These are phyloP conservation scores for Ceriops decandra DNA, from an alignment of 345 rosid species.

Conservation along the genomic window DNA sequence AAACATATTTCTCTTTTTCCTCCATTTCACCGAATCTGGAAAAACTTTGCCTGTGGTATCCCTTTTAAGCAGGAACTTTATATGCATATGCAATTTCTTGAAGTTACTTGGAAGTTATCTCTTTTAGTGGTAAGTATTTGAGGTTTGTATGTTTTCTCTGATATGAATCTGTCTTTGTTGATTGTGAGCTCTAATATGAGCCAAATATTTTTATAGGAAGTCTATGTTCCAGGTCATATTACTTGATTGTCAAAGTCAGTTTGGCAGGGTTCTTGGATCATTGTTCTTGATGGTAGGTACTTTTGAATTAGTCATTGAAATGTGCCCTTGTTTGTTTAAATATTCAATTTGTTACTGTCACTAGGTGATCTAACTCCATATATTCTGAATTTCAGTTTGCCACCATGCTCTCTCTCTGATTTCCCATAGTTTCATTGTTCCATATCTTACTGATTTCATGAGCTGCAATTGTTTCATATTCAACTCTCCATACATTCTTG, in stretches of 20 bases:
- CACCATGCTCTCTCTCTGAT: constrained; percentile 4
- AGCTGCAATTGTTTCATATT: constrained; percentile 29
- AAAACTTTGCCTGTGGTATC: background rate
- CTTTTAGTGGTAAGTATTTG: constrained; percentile 35
- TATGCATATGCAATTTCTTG: constrained; percentile 57
- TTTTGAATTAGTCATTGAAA: background rate
- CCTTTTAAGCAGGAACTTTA: constrained; percentile 49
- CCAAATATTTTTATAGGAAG: constrained; percentile 26
- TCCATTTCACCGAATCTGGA: background rate
- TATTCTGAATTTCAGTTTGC: constrained; percentile 28
- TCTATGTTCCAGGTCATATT: constrained; percentile 23
- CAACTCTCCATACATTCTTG: constrained; percentile 14
- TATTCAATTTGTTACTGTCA: background rate
- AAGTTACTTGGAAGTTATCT: constrained; percentile 28
- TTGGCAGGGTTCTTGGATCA: constrained; percentile 22
- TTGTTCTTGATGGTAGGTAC: constrained; percentile 22
- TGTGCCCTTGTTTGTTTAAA: background rate
- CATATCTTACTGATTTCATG: constrained; percentile 27
- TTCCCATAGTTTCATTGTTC: constrained; percentile 20
- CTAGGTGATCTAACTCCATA: constrained; percentile 5
- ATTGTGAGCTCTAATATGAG: background rate
- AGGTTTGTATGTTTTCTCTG: background rate
- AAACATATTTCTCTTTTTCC: background rate
- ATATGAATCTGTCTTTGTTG: constrained; percentile 1
- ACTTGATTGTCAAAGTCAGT: constrained; percentile 18